Evolutionary conservation across 169 alveolate genomes (phyloP).

Genomic region (Babesia caballi): DNA sequence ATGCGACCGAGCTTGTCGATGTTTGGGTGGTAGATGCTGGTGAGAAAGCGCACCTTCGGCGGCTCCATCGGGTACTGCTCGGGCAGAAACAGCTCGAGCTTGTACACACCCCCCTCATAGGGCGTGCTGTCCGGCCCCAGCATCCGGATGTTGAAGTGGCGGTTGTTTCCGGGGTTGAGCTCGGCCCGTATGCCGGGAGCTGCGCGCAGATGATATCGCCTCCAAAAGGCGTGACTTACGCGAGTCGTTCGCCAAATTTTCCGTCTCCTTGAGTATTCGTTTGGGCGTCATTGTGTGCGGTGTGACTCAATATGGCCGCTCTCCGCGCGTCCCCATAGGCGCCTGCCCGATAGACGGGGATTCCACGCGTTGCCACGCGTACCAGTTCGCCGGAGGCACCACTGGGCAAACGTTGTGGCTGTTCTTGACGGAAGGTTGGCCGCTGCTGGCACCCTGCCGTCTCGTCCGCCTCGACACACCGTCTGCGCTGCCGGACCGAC

Average conservation of each 20-base stretch:
- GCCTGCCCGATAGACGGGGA: constrained; percentile 18
- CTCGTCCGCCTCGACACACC: constrained; percentile 18
- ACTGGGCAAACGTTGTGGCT: background rate
- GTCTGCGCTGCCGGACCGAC: background rate
- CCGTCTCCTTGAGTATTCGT: constrained; percentile 82
- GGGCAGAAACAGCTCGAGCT: constrained; percentile 93
- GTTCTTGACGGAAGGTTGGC: constrained; percentile 8
- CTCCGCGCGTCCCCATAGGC: constrained; percentile 21
- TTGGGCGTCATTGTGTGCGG: constrained; percentile 72
- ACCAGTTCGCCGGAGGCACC: background rate
- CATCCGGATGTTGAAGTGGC: constrained; percentile 93
- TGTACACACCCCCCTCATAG: constrained; percentile 96
- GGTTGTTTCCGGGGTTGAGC: constrained; percentile 90
- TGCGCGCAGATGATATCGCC: constrained; percentile 13
- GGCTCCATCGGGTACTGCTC: constrained; percentile 99
- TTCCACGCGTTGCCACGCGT: background rate
- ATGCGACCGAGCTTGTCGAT: constrained; percentile 97
- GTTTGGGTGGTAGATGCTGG: constrained; percentile 98
- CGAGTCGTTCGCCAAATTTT: constrained; percentile 82
- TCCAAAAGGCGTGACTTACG: constrained; percentile 56
- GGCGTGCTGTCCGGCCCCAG: constrained; percentile 97
- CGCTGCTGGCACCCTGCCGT: background rate
- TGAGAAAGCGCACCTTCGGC: constrained; percentile 94
- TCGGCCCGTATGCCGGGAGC: constrained; percentile 94
- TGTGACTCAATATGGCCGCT: background rate